Conservation (phyloP, 2,329 filamentous ascomycete species). For the Aspergillus sp. region DNA sequence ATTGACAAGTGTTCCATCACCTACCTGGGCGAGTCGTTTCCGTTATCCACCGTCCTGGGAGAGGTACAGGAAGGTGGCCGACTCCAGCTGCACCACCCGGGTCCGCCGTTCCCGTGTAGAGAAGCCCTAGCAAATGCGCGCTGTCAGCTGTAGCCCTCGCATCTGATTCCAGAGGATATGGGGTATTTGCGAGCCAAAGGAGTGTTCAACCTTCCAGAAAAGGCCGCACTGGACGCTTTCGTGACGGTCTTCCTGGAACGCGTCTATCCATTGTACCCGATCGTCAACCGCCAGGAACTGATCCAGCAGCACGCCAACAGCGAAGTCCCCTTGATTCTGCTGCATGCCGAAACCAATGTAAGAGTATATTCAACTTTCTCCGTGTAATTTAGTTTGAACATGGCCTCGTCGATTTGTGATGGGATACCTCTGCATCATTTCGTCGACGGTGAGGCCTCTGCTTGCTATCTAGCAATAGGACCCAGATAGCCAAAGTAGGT, state of each 20-base stretch:
- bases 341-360: too few relatives aligned
- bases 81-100: slow-evolving; percentile 1
- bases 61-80: neutral
- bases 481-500: too few relatives aligned
- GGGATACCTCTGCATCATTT: too few relatives aligned
- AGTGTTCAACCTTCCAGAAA: neutral
- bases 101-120: slow-evolving; percentile 1
- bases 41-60: slow-evolving; percentile 1
- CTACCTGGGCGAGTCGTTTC: slow-evolving; percentile 2
- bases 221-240: neutral
- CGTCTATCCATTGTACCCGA: slow-evolving; percentile 1
- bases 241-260: slow-evolving; percentile 1
- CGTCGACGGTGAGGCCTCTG: too few relatives aligned
- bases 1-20: slow-evolving; percentile 2
- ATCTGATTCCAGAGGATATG: slow-evolving; percentile 1
- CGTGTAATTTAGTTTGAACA: too few relatives aligned
- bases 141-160: neutral
- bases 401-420: too few relatives aligned
- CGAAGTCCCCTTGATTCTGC: slow-evolving; percentile 1
- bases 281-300: slow-evolving; percentile 1
- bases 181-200: slow-evolving; percentile 1
- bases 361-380: too few relatives aligned
- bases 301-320: neutral
- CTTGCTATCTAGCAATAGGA: too few relatives aligned
- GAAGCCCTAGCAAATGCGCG: neutral